Evolutionary conservation across 768 basidiomycete genomes (phyloP).

Genomic region (Tylopilus sp.): DNA sequence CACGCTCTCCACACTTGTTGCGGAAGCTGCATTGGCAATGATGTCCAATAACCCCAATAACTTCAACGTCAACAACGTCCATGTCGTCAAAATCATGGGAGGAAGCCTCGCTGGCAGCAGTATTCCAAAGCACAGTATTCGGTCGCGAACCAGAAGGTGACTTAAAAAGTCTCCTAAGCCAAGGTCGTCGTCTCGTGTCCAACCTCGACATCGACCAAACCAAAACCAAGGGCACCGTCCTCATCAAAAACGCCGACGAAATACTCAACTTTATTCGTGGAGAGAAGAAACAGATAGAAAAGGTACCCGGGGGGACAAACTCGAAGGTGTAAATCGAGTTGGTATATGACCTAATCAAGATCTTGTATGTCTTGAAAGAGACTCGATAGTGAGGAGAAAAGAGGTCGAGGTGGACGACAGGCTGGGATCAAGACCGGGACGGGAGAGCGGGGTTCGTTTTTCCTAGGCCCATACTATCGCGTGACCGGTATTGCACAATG

Average conservation of each 20-base stretch:
- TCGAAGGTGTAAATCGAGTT: conserved; percentile 57
- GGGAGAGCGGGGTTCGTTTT: neutral
- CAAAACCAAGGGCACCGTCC: conserved; percentile 97
- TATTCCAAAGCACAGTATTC: conserved; percentile 98
- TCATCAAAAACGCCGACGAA: conserved; percentile 92
- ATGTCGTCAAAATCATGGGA: conserved; percentile 99
- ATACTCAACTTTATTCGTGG: conserved; percentile 96
- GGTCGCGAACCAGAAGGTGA: conserved; percentile 91
- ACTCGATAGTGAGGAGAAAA: neutral
- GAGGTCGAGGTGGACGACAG: neutral
- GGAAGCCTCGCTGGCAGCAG: conserved; percentile 79
- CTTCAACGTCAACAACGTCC: conserved; percentile 98
- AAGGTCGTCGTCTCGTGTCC: conserved; percentile 94
- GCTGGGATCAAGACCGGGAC: too few relatives aligned
- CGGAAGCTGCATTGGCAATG: conserved; percentile 88
- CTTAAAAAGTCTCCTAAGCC: conserved; percentile 74
- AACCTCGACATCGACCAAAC: conserved; percentile 93
- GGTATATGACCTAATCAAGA: conserved; percentile 66
- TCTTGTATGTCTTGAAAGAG: conserved; percentile 32
- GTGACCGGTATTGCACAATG: too few relatives aligned
- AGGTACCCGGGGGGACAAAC: conserved; percentile 67
- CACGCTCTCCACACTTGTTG: conserved; percentile 73
- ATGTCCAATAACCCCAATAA: conserved; percentile 87
- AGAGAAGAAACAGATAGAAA: conserved; percentile 96
- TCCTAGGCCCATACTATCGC: too few relatives aligned